Base-by-base conservation (phyloP, 2,329 filamentous ascomycete species). In the Chlorencoelia australis region DNA sequence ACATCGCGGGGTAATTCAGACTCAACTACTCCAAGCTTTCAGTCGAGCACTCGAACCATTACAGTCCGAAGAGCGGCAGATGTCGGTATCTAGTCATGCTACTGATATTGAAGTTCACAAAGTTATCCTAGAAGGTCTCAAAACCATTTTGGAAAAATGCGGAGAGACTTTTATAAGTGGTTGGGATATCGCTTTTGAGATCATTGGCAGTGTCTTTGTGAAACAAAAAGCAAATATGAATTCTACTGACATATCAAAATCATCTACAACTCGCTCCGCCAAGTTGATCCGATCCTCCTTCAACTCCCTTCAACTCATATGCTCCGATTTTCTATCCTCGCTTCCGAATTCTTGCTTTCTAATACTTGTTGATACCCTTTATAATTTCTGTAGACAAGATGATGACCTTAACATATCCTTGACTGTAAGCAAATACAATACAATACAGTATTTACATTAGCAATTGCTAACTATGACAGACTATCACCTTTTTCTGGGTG, bases 381-480 rank as follows among this genome's bases (percentile, higher is more conserved):
- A 86, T 52, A 80, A 82, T 46, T 98, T 96, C 59, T 87, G 85
- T 49, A 81, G 79, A 1, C 91, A 98, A 58, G 72, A 80, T 45
- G 84, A 94, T 47, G 91, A 98, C 54, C 69, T 98, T 24, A 98
- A 98, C 49, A 93, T 96, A 52, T 89, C 89, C 0, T 67, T 98
- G 17, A 96, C 91, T 21, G 82, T 84, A 66, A 59, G 73, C 57
- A n/a, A 13, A 26, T 25, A 25, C n/a, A n/a, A 25, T 25, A 25
- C 9, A n/a, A 9, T 9, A 25, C 22, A 25, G 9, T n/a, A n/a
- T n/a, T 24, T 24, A 14, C 1, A 11, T n/a, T n/a, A 46, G 46
- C 22, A 52, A 35, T 36, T 19, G 19, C 50, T 36, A 33, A 41
- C 24, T 18, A 21, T 31, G 15, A 3, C 33, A 85, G 75, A 91